Percentiles rank a stretch among this genome's conserved stretches.
Conservation (phyloP, 2,329 filamentous ascomycete species). For the Colletotrichum tofieldiae region DNA sequence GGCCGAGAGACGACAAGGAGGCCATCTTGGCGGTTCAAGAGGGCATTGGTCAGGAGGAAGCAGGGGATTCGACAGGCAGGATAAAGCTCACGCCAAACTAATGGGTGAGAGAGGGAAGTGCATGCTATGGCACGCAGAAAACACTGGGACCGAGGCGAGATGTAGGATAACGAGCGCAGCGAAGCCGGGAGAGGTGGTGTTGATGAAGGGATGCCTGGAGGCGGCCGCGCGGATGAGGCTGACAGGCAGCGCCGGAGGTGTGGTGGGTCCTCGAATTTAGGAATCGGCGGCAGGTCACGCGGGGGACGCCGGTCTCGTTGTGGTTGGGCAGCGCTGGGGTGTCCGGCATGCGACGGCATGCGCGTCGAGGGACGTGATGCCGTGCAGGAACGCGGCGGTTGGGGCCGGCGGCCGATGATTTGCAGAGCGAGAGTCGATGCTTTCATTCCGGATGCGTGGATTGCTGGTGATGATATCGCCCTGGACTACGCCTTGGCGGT, state of each 20-base stretch:
- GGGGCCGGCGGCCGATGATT: neutral
- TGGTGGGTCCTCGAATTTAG: constrained; percentile 36
- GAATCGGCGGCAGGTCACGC: constrained; percentile 40
- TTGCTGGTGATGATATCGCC: neutral
- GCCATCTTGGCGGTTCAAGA: constrained; percentile 20
- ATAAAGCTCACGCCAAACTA: neutral
- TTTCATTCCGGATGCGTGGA: neutral
- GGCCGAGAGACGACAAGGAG: constrained; percentile 25
- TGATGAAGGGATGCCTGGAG: constrained; percentile 28
- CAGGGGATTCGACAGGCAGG: neutral
- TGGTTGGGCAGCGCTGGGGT: constrained; percentile 18
- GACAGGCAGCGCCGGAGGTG: constrained; percentile 22
- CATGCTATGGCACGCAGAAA: neutral
- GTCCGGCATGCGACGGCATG: constrained; percentile 44
- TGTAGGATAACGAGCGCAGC: neutral
- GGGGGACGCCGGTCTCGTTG: constrained; percentile 6
- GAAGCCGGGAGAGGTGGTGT: constrained; percentile 3
- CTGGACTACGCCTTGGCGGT: neutral
- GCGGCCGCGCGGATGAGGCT: constrained; percentile 30
- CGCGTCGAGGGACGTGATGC: constrained; percentile 43
- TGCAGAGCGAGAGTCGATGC: neutral
- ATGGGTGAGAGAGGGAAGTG: neutral
- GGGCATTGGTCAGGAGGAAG: constrained; percentile 5
- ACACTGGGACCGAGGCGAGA: neutral
- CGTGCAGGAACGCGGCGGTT: neutral